Evolutionary conservation across 768 basidiomycete genomes (phyloP).

Genomic region (Sutorius australiensis): DNA sequence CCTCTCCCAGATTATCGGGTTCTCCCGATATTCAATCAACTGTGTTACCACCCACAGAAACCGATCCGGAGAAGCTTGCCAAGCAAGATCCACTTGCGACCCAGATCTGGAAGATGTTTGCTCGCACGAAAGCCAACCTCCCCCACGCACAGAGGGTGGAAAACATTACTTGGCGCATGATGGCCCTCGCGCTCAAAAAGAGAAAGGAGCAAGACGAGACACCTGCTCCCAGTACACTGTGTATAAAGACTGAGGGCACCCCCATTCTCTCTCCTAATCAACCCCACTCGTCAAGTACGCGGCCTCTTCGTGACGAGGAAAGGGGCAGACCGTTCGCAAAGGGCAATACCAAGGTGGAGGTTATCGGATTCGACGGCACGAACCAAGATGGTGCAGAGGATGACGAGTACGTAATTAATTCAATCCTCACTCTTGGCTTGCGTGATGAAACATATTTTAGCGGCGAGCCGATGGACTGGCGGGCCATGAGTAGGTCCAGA

Average conservation of each 20-base stretch:
- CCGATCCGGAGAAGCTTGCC: constrained; percentile 62
- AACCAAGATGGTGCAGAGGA: constrained; percentile 71
- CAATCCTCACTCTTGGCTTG: constrained; percentile 17
- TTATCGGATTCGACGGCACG: constrained; percentile 77
- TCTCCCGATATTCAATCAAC: constrained; percentile 61
- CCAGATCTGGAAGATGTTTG: constrained; percentile 97
- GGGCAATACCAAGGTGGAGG: constrained; percentile 72
- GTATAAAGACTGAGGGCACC: constrained; percentile 22
- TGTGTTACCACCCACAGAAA: constrained; percentile 39
- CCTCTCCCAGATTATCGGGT: constrained; percentile 63
- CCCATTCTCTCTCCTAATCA: constrained; percentile 5
- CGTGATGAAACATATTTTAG: constrained; percentile 31
- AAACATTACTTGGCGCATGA: constrained; percentile 98
- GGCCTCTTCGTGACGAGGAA: constrained; percentile 36
- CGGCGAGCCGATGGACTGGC: constrained; percentile 84
- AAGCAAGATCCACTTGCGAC: constrained; percentile 89
- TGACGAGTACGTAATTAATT: constrained; percentile 57
- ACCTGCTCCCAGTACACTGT: not conserved
- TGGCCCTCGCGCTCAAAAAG: constrained; percentile 92
- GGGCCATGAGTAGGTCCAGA: constrained; percentile 84
- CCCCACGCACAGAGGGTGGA: constrained; percentile 97
- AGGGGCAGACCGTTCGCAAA: constrained; percentile 77
- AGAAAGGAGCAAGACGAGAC: constrained; percentile 68
- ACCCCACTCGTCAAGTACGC: constrained; percentile 1
- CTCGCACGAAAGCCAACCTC: constrained; percentile 81